Base-by-base conservation (phyloP, 495 filamentous ascomycete genomes). In the Pseudoneurospora amorphoporcata region DNA sequence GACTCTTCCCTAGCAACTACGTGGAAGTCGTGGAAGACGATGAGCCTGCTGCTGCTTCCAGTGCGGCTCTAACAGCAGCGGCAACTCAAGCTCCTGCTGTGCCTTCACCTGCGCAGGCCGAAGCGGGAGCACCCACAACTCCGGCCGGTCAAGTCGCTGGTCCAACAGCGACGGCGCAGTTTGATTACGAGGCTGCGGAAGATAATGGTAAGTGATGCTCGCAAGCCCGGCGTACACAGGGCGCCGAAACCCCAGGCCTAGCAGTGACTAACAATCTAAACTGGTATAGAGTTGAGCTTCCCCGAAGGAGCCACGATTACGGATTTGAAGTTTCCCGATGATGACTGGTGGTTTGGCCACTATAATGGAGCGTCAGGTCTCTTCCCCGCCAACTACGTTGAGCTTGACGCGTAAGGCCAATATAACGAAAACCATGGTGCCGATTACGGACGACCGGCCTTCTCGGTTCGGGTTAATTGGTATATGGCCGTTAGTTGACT, bases 311-410 rank as follows among this genome's bases (percentile, higher is more conserved):
- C 92, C 38, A 93, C 84, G 68, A 92, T 99, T 68, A 87, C 83
- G 32, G 77, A 83, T 70, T 75, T 88, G 35, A 92, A 98, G 82
- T 98, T 98, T 83, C 96, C 96, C 5, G 95, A 98, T 79, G 94
- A 98, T 73, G 95, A 98, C 79, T 99, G 95, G 95, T 99, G 95
- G 95, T 89, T 92, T 73, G 95, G 95, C 43, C 88, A 92, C 73
- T 96, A 93, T 77, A 83, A 88, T 32, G 93, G 93, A 9, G 88
- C 89, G 72, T 88, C 86, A 8, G 95, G 95, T 35, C 85, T 98
- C n/a, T 99, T 99, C 87, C 92, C 92, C n/a, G 89, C 91, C 74
- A 93, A 93, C 78, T 94, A 94, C 79, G 91, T 93, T 61, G 82
- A 90, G 77, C 83, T 92, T 73, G 86, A 91, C 74, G 80, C 88